A percentile compares a stretch with the other conserved stretches of the same genome.
phyloP scores from a whole-genome alignment of 2,329 filamentous ascomycete species.

The Fusarium verrucosum region DNA sequence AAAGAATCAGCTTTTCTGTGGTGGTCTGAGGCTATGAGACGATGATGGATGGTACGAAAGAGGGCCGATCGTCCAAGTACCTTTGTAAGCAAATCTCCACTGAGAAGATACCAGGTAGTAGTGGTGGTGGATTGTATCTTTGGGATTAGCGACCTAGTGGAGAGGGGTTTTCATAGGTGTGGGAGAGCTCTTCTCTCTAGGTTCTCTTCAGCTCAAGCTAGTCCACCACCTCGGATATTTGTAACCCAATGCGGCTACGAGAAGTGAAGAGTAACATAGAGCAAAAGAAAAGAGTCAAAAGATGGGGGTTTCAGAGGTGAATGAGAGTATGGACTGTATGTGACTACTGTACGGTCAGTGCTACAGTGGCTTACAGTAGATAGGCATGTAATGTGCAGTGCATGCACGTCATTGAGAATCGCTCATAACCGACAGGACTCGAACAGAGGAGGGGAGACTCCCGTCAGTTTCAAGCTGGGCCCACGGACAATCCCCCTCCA shows the following conservation, averaged over 20 bases:
- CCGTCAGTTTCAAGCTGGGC: slow-evolving; percentile 29
- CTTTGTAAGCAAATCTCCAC: neutral
- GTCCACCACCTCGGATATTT: slow-evolving; percentile 33
- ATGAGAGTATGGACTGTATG: neutral
- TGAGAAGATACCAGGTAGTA: slow-evolving; percentile 17
- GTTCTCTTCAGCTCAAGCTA: slow-evolving; percentile 36
- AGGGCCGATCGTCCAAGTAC: slow-evolving; percentile 20
- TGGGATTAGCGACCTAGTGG: neutral
- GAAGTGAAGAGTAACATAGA: neutral
- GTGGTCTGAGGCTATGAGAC: slow-evolving; percentile 33
- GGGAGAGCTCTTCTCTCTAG: slow-evolving; percentile 3
- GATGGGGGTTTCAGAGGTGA: neutral
- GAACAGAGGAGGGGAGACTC: slow-evolving; percentile 8
- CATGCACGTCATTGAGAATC: slow-evolving; percentile 33
- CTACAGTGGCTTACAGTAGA: neutral
- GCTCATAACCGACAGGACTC: slow-evolving; percentile 12
- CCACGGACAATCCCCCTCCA: slow-evolving; percentile 24
- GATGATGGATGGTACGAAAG: slow-evolving; percentile 17
- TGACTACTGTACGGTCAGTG: neutral
- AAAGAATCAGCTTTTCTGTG: slow-evolving; percentile 2
- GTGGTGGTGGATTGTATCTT: slow-evolving; percentile 20
- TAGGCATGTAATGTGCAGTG: slow-evolving; percentile 2
- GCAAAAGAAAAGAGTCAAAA: neutral
- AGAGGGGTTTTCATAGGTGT: slow-evolving; percentile 17
- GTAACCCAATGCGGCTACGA: slow-evolving; percentile 13